Conservation (phyloP, 139 green algal genomes). For the Closterium sp. region DNA sequence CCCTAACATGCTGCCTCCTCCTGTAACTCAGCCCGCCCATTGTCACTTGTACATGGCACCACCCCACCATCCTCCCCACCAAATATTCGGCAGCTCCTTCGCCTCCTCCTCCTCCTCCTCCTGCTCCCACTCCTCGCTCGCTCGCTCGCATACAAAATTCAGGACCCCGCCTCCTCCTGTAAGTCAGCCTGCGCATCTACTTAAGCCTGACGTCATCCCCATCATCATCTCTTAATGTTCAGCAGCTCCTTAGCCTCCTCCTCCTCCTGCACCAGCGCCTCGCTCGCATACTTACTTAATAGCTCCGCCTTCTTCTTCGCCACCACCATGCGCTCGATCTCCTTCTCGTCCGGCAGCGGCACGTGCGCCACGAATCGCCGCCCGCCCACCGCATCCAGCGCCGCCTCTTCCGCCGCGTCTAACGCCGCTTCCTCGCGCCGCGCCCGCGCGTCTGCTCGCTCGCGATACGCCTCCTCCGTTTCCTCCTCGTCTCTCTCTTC, state of each 20-base stretch:
- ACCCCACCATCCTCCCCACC: too few relatives aligned
- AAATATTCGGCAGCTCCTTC: background rate
- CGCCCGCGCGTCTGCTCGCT: background rate
- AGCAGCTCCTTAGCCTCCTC: conserved; percentile 47
- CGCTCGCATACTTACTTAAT: conserved; percentile 48
- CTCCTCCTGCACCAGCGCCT: conserved; percentile 32
- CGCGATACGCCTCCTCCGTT: background rate
- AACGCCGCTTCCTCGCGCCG: background rate
- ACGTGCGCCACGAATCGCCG: background rate
- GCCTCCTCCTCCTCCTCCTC: too few relatives aligned
- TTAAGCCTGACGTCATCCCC: too few relatives aligned
- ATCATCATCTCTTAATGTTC: conserved; percentile 32
- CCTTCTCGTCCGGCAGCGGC: background rate
- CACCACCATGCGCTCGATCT: conserved; percentile 60
- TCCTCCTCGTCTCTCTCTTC: background rate
- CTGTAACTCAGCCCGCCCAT: background rate
- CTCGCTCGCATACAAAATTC: too few relatives aligned
- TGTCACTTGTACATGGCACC: background rate
- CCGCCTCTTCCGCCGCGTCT: background rate
- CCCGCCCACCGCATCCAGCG: background rate
- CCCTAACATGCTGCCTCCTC: conserved; percentile 54
- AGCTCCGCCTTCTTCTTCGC: conserved; percentile 84
- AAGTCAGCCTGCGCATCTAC: too few relatives aligned
- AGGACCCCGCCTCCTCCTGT: too few relatives aligned
- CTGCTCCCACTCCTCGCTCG: too few relatives aligned